Evolutionary conservation across 345 rosid genomes (phyloP).

Genomic region (Rhodamnia argentea): DNA sequence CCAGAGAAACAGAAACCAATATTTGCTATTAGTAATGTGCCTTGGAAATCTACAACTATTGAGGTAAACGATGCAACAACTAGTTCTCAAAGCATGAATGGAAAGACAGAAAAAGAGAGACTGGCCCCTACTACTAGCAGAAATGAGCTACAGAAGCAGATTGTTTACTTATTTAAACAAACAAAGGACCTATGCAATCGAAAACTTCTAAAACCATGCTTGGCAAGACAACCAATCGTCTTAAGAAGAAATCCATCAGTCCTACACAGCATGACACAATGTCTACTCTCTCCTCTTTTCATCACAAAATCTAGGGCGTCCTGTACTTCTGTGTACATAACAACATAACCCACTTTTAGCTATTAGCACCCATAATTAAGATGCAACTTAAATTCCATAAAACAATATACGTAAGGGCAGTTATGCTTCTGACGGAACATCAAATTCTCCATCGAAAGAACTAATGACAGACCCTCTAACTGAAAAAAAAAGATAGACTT

Average conservation of each 20-base stretch:
- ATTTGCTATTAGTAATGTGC: neutral
- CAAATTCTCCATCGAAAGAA: neutral
- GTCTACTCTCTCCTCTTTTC: neutral
- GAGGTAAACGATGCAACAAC: neutral
- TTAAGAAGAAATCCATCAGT: neutral
- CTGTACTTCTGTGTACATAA: neutral
- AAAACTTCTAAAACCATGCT: neutral
- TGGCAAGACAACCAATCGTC: neutral
- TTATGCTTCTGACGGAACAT: neutral
- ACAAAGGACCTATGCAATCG: neutral
- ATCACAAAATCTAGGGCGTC: neutral
- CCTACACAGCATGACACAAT: neutral
- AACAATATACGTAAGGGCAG: neutral
- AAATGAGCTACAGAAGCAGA: neutral
- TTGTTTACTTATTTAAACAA: neutral
- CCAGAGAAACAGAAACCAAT: neutral
- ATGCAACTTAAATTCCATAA: neutral
- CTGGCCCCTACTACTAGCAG: neutral
- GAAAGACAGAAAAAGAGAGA: neutral
- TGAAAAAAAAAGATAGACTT: neutral
- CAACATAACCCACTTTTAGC: neutral
- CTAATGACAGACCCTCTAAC: neutral
- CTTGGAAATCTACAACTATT: neutral
- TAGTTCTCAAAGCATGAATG: neutral
- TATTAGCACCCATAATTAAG: neutral